A percentile compares a stretch with the other conserved stretches of the same genome.
Evolutionary conservation across 2,329 filamentous ascomycete species (phyloP).

Genomic region (Exophiala spinifera): DNA sequence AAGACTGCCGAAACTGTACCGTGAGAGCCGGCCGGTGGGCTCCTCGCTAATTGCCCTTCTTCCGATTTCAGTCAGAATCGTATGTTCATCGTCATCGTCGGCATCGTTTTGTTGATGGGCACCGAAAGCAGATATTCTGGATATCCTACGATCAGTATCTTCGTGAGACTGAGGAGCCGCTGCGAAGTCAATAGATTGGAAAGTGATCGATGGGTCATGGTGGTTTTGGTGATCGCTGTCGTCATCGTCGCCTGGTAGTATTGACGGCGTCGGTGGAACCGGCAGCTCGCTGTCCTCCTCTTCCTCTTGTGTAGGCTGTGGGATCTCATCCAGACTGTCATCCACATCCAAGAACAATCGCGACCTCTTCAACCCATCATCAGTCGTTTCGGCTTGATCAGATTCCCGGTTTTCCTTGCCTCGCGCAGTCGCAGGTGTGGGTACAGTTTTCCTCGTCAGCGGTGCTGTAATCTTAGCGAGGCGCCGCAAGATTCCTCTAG

Average conservation of each 20-base stretch:
- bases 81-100: slow-evolving; percentile 21
- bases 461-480: slow-evolving; percentile 54
- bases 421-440: slow-evolving; percentile 44
- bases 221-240: neutral
- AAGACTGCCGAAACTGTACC: slow-evolving; percentile 42
- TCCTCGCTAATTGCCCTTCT: slow-evolving; percentile 40
- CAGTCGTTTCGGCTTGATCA: slow-evolving; percentile 36
- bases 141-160: slow-evolving; percentile 24
- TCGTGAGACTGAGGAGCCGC: neutral
- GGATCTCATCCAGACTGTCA: slow-evolving; percentile 39
- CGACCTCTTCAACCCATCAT: slow-evolving; percentile 40
- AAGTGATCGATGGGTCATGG: slow-evolving; percentile 23
- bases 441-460: slow-evolving; percentile 44
- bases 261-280: slow-evolving; percentile 26
- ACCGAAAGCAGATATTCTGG: slow-evolving; percentile 39
- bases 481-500: slow-evolving; percentile 53
- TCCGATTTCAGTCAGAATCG: slow-evolving; percentile 40
- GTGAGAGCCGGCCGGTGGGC: slow-evolving; percentile 39
- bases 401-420: slow-evolving; percentile 30
- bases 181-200: slow-evolving; percentile 25
- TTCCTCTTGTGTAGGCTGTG: slow-evolving; percentile 42
- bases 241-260: slow-evolving; percentile 24
- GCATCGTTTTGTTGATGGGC: slow-evolving; percentile 43
- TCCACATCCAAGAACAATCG: slow-evolving; percentile 43
- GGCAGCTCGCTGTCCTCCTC: slow-evolving; percentile 44